A percentile compares a stretch with the other conserved stretches of the same genome.
phyloP scores from a whole-genome alignment of 345 rosid genomes.

The Arabis hirsuta region DNA sequence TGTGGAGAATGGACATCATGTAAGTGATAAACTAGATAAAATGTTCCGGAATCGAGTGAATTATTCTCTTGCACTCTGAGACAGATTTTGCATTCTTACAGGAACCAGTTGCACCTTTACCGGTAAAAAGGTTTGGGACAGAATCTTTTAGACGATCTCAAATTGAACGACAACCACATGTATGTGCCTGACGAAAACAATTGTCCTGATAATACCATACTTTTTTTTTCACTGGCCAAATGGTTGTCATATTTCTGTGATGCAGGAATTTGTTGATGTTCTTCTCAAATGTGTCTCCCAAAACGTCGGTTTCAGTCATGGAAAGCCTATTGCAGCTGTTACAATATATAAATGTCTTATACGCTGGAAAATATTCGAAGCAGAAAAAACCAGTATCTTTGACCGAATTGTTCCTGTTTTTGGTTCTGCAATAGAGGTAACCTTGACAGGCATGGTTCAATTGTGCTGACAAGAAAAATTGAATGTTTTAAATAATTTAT shows the following conservation, averaged over 20 bases:
- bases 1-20: conserved; percentile 70
- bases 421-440: conserved; percentile 93
- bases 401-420: conserved; percentile 89
- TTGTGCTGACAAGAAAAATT: neutral
- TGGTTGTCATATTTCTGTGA: conserved; percentile 39
- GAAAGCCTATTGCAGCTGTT: conserved; percentile 83
- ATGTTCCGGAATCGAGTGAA: conserved; percentile 19
- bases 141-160: conserved; percentile 66
- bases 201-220: conserved; percentile 3
- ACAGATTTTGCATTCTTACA: conserved; percentile 39
- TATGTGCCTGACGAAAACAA: conserved; percentile 47
- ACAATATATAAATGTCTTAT: conserved; percentile 92
- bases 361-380: conserved; percentile 88
- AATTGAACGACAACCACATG: conserved; percentile 69
- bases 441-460: conserved; percentile 9
- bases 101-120: conserved; percentile 58
- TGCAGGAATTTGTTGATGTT: conserved; percentile 75
- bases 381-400: conserved; percentile 89
- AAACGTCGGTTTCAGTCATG: conserved; percentile 81
- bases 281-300: conserved; percentile 67
- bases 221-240: conserved; percentile 29
- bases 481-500: too few species aligned
- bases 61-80: conserved; percentile 29
- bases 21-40: conserved; percentile 53
- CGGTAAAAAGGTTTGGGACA: conserved; percentile 56